Conservation (phyloP, 768 basidiomycete genomes). For the Chalciporus pseudorubinellus region DNA sequence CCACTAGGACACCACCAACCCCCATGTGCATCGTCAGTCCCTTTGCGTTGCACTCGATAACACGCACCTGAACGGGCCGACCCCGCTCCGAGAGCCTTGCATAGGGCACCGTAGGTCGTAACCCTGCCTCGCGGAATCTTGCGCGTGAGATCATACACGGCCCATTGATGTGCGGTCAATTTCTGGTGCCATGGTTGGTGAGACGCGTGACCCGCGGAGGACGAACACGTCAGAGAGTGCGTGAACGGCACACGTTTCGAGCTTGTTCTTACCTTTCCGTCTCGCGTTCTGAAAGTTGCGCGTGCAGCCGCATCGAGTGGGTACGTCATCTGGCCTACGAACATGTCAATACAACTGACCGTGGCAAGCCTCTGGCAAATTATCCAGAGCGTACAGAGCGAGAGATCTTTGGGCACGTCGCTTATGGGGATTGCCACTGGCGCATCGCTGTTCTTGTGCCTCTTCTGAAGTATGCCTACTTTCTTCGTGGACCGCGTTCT, state of each 20-base stretch:
- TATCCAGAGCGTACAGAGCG: not conserved
- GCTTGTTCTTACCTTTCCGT: constrained; percentile 27
- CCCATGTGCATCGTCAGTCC: not conserved
- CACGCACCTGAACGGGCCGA: constrained; percentile 62
- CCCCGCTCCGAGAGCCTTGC: constrained; percentile 46
- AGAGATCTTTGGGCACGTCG: not conserved
- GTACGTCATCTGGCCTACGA: constrained; percentile 11
- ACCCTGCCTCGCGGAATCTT: constrained; percentile 53
- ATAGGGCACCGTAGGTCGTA: constrained; percentile 56
- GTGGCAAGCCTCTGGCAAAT: too few species aligned
- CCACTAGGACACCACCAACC: constrained; percentile 44
- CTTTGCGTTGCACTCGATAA: not conserved
- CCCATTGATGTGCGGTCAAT: constrained; percentile 56
- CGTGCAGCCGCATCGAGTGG: constrained; percentile 16
- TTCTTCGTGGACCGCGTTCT: not conserved
- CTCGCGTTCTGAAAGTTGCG: constrained; percentile 21
- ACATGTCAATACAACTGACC: not conserved
- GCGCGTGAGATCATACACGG: constrained; percentile 52
- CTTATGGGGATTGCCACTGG: not conserved
- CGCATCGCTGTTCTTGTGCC: not conserved
- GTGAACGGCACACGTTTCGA: not conserved
- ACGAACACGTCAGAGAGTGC: not conserved
- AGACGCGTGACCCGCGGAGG: not conserved
- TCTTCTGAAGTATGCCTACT: not conserved
- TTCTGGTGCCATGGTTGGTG: constrained; percentile 30